Base-by-base conservation (phyloP, 2,329 filamentous ascomycete species). In the Huntiella omanensis region DNA sequence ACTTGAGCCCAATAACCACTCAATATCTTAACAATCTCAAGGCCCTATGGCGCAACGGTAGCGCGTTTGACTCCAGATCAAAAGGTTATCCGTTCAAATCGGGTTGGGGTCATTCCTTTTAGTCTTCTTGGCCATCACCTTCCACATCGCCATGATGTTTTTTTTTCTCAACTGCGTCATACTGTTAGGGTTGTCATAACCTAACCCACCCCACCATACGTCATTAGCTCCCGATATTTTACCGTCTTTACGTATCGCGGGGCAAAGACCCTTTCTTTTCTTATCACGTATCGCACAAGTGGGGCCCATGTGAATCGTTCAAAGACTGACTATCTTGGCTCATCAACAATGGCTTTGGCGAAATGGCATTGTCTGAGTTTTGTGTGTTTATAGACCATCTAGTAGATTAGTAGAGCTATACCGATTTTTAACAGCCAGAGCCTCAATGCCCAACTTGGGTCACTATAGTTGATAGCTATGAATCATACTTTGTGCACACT, bases 41-140 rank as follows among this genome's bases (percentile, higher is more conserved):
- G 45, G 39, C 45, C 45, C 40, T 43, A 47, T 47, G 40, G 45
- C 45, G 40, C 40, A 48, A 48, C 40, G 46, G 46, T 48, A 48
- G 46, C 46, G 46, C 40, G 46, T 43, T 48, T 48, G 40, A 48
- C 46, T 44, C 46, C 46, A 48, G 46, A 44, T 48, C 40, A 43
- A 43, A 44, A 43, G 40, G 34, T 48, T 48, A 19, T 19, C 17
- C 17, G 17, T 19, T 19, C 17, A 19, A 19, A 19, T 19, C 17
- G 17, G 17, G 17, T 38, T 36, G 35, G 42, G 42, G 33, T 45
- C 33, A 45, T 13, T 19, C 17, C 15, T 38, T 6, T 28, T 45
- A 4, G 12, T 38, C 7, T 15, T 28, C 28, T 12, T 36, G 19
- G 10, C 11, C 35, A 0, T 43, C 3, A 5, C 5, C 5, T 19